Evolutionary conservation across 495 filamentous ascomycete genomes (phyloP), one percentile per base, ranked within the genome.

Genomic region (Terfezia boudieri): DNA sequence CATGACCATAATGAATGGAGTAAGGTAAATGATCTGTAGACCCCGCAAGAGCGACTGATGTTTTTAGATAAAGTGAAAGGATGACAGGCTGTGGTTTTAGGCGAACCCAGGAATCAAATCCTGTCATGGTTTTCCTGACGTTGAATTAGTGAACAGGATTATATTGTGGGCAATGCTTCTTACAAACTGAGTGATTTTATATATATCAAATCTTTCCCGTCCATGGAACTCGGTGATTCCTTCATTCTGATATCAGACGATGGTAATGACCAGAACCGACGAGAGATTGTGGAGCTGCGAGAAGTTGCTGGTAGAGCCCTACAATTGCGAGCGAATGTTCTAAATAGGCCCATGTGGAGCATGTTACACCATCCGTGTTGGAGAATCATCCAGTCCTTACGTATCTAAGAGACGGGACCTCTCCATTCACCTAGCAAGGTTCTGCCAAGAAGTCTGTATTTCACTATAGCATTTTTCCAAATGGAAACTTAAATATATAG

Each of bases 1-100:
- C 59, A 11, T 57, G 61, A 20, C 63, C 59, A 11, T 65, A 65
- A 46, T 65, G 62, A 48, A 65, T 65, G 5, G 57, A 60, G 58
- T 65, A 65, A 10, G 62, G 62, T 2, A 65, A 56, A 36, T 65
- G 63, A 32, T 65, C 63, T 0, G 63, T 65, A 10, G 63, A 65
- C 5, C 63, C 63, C 6, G 63, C 63, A 26, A 65, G 63, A 2
- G 63, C 59, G 37, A 65, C 60, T 5, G 63, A 65, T 14, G 53
- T 62, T 49, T 57, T 59, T 22, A 65, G 59, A 57, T 57, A 65
- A 16, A 65, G 60, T 2, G 59, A 62, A 20, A 65, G 55, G 17
- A 55, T 57, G 22, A 65, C 57, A 23, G 63, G 62, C 14, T 65
- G 63, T 10, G 63, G 63, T 32, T 58, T 56, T 20, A 56, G 26